Base-by-base conservation (phyloP, 306 rosid genomes). In the Dryas drummondii region DNA sequence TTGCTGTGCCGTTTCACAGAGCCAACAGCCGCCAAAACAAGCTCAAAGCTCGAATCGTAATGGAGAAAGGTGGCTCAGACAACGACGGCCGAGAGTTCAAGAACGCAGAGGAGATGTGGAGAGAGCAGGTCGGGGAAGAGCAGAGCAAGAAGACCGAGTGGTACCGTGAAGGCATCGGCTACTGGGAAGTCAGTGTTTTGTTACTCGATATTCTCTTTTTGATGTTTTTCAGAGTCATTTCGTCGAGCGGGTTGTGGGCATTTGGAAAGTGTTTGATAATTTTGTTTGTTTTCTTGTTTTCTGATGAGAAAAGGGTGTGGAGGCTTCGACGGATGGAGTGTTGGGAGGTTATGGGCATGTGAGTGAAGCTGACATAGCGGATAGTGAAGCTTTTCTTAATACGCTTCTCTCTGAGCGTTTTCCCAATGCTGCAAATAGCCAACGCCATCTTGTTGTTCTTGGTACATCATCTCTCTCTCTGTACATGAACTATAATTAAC, bases 61-160 rank as follows among this genome's bases (percentile, higher is more conserved):
- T 94, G 96, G 90, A 91, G 61, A 54, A 70, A 73, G 86, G 78
- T 49, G 98, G 98, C 70, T 70, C 55, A 32, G 98, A 94, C 79
- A 84, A 89, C 46, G 81, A 84, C 26, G 98, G 98, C 76, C 88
- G 93, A 19, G 75, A 88, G 32, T 94, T 88, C 84, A 64, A 67
- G 49, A 90, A 72, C 65, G 91, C 96, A 54, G 91, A 84, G 37
- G 96, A 91, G 79, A 94, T 94, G 98, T 94, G 98, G 98, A 81
- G 19, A 10, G 98, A 94, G 70, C 88, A 91, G 50, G 82, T 81
- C 41, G 97, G 98, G 16, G 89, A 94, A 15, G 90, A 94, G 75
- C 51, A 79, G 22, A 77, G 73, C 80, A 94, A 84, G 84, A 89
- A 87, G 81, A 88, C 85, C 4, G 79, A 84, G 8, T 94, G 98